Percentiles rank a stretch among this genome's conserved stretches.
These are phyloP conservation scores for Auricularia sp. DNA, from an alignment of 768 basidiomycete genomes.

Conservation along the genomic window DNA sequence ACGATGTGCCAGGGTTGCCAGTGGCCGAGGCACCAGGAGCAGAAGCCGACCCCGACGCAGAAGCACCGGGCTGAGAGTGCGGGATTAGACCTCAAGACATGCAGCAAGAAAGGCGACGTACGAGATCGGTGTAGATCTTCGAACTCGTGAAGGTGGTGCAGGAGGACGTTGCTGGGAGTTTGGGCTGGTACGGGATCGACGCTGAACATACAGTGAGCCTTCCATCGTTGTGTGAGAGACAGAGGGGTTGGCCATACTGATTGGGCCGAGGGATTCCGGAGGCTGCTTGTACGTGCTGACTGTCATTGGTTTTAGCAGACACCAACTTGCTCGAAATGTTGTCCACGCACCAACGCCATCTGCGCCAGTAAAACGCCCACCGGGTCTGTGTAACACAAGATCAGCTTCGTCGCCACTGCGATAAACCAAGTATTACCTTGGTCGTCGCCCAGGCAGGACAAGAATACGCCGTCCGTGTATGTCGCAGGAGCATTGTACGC, in stretches of 20 bases:
- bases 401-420: background rate
- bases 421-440: slow-evolving; percentile 8
- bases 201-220: background rate
- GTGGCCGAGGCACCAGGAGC: background rate
- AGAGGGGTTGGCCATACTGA: background rate
- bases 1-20: background rate
- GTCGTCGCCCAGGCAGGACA: slow-evolving; percentile 15
- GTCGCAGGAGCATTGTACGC: background rate
- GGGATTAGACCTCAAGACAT: background rate
- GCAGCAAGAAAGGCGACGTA: background rate
- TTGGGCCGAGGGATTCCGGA: slow-evolving; percentile 11
- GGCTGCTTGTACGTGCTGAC: slow-evolving; percentile 15
- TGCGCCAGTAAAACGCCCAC: background rate
- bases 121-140: slow-evolving; percentile 10
- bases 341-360: background rate
- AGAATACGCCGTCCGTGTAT: slow-evolving; percentile 10
- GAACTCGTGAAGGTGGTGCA: slow-evolving; percentile 17
- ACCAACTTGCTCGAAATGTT: background rate
- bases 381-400: background rate
- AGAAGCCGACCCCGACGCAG: background rate
- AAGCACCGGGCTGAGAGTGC: background rate
- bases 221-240: too few species aligned
- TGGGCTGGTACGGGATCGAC: slow-evolving; percentile 18
- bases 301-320: background rate
- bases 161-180: slow-evolving; percentile 17